A percentile compares a stretch with the other conserved stretches of the same genome.
These are phyloP conservation scores for Dacryopinax spathularia DNA, from an alignment of 768 basidiomycete species.

Conservation along the genomic window DNA sequence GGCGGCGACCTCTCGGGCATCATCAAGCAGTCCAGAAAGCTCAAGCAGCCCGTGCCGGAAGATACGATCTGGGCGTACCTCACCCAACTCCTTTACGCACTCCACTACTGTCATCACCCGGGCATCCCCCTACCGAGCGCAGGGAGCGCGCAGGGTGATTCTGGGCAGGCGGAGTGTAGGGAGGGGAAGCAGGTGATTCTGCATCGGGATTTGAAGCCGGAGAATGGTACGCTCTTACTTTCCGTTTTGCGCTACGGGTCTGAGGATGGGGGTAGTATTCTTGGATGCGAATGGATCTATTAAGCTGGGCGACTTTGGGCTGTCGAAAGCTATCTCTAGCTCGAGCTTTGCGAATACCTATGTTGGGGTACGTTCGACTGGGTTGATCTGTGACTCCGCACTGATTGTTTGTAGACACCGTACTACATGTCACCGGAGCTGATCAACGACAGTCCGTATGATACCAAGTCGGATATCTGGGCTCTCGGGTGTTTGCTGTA, in stretches of 20 bases:
- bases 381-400: neutral
- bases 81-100: conserved; percentile 76
- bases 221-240: conserved; percentile 57
- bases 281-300: conserved; percentile 71
- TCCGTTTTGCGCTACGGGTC: neutral
- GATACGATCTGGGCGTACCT: conserved; percentile 95
- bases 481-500: conserved; percentile 92
- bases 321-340: conserved; percentile 80
- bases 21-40: conserved; percentile 54
- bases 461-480: conserved; percentile 98
- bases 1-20: conserved; percentile 84
- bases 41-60: conserved; percentile 62
- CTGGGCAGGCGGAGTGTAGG: conserved; percentile 6
- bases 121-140: conserved; percentile 20
- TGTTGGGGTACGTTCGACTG: conserved; percentile 59
- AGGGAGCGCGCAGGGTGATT: neutral
- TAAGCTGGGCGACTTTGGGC: conserved; percentile 93
- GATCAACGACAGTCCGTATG: conserved; percentile 93
- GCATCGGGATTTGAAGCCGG: conserved; percentile 92
- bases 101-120: conserved; percentile 88
- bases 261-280: conserved; percentile 47
- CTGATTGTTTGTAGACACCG: conserved; percentile 65
- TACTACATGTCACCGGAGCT: conserved; percentile 99
- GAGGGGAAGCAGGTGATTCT: conserved; percentile 37
- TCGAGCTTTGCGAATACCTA: conserved; percentile 91